Percentiles rank a stretch among this genome's conserved stretches.
phyloP scores from a whole-genome alignment of 768 basidiomycete genomes.

The Bullera alba region DNA sequence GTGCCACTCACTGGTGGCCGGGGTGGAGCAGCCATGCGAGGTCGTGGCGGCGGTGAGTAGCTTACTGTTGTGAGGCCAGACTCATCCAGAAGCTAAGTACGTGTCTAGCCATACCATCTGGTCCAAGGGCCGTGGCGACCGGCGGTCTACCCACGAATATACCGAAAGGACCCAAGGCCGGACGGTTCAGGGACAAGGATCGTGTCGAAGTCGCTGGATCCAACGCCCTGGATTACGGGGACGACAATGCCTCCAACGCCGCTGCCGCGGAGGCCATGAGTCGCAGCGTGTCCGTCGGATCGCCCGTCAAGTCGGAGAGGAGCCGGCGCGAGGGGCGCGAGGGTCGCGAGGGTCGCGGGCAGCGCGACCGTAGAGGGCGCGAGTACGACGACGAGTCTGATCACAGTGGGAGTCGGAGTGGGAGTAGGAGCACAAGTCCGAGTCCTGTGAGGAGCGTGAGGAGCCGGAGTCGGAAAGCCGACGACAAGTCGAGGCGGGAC shows the following conservation, averaged over 20 bases:
- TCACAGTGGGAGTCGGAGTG: background rate
- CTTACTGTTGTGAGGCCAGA: background rate
- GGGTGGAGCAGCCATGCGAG: constrained; percentile 22
- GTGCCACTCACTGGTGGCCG: too few species aligned
- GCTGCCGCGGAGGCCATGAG: background rate
- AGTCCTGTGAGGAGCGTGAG: background rate
- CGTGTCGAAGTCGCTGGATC: constrained; percentile 22
- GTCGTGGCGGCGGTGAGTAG: constrained; percentile 33
- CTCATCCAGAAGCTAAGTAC: background rate
- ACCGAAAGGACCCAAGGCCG: constrained; percentile 39
- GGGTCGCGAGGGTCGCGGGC: background rate
- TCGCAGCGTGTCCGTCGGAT: constrained; percentile 3
- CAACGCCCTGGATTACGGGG: constrained; percentile 32
- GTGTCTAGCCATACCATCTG: constrained; percentile 17
- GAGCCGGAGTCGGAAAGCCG: background rate
- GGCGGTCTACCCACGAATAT: constrained; percentile 7
- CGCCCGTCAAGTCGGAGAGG: background rate
- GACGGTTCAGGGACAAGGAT: constrained; percentile 41
- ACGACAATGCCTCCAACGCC: background rate
- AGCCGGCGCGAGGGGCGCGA: background rate
- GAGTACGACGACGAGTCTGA: background rate
- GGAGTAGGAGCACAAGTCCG: background rate
- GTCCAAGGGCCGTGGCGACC: constrained; percentile 22
- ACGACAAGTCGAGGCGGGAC: too few species aligned
- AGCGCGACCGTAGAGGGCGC: background rate